Evolutionary conservation across 768 basidiomycete species (phyloP), one percentile per base, ranked within the genome.

Genomic region (Lactarius akahatsu): DNA sequence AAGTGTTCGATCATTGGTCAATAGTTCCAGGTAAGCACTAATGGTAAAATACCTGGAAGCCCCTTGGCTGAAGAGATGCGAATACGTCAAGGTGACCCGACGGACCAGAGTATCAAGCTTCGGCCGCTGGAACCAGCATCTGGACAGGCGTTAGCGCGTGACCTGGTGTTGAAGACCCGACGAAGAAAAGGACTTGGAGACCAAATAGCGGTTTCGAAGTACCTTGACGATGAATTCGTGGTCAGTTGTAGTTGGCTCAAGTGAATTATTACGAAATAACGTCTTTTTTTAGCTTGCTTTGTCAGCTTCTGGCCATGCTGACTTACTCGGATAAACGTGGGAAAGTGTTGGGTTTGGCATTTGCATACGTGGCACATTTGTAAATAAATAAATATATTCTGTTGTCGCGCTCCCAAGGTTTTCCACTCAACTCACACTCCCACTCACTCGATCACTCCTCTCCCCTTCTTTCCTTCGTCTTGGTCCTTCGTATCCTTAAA

Each of bases 1-100:
- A 98, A 77, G 87, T 93, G 69, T 99, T 98, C 77, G 96, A 98
- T 76, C 97, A 99, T 73, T 99, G 97, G 97, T 90, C 91, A 18
- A 92, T 96, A 73, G 96, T 98, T n/a, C 96, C 96, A 72, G 93
- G 92, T 91, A 74, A 70, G 86, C 79, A 59, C 18, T 43, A 11
- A 50, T 40, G 61, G 50, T 57, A 66, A 6, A 66, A 15, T 28
- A 38, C 7, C 23, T 30, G 4, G 30, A 34, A n/a, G 11, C 10
- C 2, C 3, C 20, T n/a, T n/a, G 36, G 36, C 54, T 63, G 15
- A 59, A 64, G 57, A 63, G 38, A 56, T 45, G 58, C 32, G 32
- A 34, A 34, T 9, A 68, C 52, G 57, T 65, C 43, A 72, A 91
- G 96, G 97, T 76, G 97, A 99, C 80, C 97, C 97, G 61, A 96